Conservation (phyloP, 2,329 filamentous ascomycete genomes). For the Apiospora saccharicola region DNA sequence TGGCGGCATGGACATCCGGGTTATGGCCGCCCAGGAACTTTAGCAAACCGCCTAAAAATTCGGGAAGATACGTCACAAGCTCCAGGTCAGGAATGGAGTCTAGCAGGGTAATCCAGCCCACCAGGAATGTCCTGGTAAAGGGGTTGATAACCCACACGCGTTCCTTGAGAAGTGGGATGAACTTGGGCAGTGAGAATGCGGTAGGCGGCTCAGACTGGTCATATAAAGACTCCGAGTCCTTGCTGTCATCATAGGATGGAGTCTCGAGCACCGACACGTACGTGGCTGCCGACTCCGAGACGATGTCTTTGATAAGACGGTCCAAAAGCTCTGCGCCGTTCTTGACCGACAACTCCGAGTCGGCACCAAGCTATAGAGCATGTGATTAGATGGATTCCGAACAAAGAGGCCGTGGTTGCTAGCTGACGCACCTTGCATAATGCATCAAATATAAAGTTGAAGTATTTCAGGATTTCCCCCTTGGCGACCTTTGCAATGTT, state of each 20-base stretch:
- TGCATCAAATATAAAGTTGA: constrained; percentile 98
- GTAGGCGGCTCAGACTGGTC: constrained; percentile 68
- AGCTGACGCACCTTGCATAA: constrained; percentile 79
- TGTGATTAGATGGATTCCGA: constrained; percentile 24
- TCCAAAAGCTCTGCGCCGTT: constrained; percentile 96
- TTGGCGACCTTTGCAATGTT: constrained; percentile 99
- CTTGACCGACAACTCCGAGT: constrained; percentile 96
- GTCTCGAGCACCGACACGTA: constrained; percentile 89
- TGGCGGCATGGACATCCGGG: constrained; percentile 91
- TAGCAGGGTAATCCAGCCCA: constrained; percentile 93
- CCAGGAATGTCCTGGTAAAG: constrained; percentile 92
- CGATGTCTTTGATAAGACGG: constrained; percentile 93
- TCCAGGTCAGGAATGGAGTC: constrained; percentile 98
- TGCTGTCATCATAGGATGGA: constrained; percentile 56
- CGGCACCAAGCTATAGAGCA: constrained; percentile 81
- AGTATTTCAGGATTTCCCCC: constrained; percentile 95
- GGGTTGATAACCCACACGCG: constrained; percentile 94
- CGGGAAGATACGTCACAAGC: constrained; percentile 89
- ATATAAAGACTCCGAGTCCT: constrained; percentile 49
- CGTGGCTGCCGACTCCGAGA: constrained; percentile 91
- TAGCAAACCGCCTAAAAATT: constrained; percentile 87
- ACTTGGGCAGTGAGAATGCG: constrained; percentile 88
- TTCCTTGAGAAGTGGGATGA: constrained; percentile 93
- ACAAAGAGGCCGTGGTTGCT: constrained; percentile 25
- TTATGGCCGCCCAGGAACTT: constrained; percentile 93